These are phyloP conservation scores for Rutidosis leptorrhynchoides DNA, from an alignment of 129 eudicot genomes.

Conservation along the genomic window DNA sequence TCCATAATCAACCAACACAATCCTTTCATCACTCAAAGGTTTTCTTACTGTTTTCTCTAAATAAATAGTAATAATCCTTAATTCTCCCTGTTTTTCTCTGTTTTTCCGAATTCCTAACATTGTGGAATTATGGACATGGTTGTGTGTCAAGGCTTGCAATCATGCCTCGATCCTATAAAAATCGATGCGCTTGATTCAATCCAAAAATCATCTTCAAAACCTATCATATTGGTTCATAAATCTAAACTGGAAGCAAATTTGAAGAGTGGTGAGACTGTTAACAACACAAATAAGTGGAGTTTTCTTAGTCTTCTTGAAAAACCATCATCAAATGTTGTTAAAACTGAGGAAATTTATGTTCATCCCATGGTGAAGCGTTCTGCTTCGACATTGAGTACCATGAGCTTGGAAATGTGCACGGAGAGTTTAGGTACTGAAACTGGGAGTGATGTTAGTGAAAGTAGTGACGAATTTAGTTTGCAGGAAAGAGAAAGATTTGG, in stretches of 20 bases:
- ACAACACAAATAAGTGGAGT: slow-evolving; percentile 42
- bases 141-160: slow-evolving; percentile 51
- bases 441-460: slow-evolving; percentile 47
- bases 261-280: slow-evolving; percentile 10
- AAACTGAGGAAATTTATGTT: slow-evolving; percentile 46
- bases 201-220: slow-evolving; percentile 33
- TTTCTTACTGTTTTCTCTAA: not conserved
- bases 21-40: slow-evolving; percentile 16
- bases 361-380: slow-evolving; percentile 69
- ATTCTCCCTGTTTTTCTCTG: no score
- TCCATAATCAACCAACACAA: slow-evolving; percentile 15
- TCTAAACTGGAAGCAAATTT: slow-evolving; percentile 18
- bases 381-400: slow-evolving; percentile 51
- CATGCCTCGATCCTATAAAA: slow-evolving; percentile 52
- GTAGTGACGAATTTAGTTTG: slow-evolving; percentile 40
- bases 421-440: slow-evolving; percentile 85
- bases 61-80: not conserved
- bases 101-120: slow-evolving; percentile 28
- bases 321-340: slow-evolving; percentile 13
- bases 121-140: slow-evolving; percentile 38
- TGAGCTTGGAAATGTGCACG: slow-evolving; percentile 95
- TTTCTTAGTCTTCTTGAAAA: slow-evolving; percentile 45
- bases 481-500: slow-evolving; percentile 32
- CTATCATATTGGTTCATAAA: slow-evolving; percentile 26
- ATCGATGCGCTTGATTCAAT: slow-evolving; percentile 34